A percentile compares a stretch with the other conserved stretches of the same genome.
phyloP scores from a whole-genome alignment of 2,329 filamentous ascomycete species.

The Ilyonectria mors-panacis region DNA sequence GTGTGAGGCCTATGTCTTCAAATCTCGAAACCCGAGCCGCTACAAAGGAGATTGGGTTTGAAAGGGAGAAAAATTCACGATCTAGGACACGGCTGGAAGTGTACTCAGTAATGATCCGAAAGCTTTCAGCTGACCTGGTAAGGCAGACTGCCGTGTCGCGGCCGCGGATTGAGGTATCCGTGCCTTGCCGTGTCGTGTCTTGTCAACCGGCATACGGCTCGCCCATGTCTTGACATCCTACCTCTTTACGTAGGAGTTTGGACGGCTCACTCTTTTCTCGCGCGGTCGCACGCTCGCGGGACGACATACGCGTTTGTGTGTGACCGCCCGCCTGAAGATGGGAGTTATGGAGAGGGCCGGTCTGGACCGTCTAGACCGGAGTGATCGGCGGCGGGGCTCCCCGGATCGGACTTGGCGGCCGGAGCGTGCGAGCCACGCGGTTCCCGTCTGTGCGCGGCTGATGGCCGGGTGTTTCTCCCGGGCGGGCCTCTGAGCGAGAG shows the following conservation, averaged over 20 bases:
- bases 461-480: constrained; percentile 5
- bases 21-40: neutral
- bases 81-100: neutral
- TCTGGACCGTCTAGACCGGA: constrained; percentile 5
- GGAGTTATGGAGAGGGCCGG: constrained; percentile 3
- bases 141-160: neutral
- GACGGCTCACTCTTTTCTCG: neutral
- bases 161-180: neutral
- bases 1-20: neutral
- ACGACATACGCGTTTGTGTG: too few species aligned
- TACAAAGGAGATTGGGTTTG: neutral
- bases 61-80: neutral
- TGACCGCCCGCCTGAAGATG: neutral
- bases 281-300: neutral
- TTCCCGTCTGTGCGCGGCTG: constrained; percentile 27
- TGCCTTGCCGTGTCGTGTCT: neutral
- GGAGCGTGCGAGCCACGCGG: constrained; percentile 24
- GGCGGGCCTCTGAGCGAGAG: neutral
- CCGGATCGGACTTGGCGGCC: constrained; percentile 10
- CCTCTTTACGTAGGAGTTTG: neutral
- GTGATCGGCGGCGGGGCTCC: constrained; percentile 12
- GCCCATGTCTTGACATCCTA: neutral
- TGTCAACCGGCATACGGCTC: neutral
- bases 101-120: neutral
- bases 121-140: neutral